A percentile compares a stretch with the other conserved stretches of the same genome.
Conservation (phyloP, 495 filamentous ascomycete species). For the Lepidopterella palustris region DNA sequence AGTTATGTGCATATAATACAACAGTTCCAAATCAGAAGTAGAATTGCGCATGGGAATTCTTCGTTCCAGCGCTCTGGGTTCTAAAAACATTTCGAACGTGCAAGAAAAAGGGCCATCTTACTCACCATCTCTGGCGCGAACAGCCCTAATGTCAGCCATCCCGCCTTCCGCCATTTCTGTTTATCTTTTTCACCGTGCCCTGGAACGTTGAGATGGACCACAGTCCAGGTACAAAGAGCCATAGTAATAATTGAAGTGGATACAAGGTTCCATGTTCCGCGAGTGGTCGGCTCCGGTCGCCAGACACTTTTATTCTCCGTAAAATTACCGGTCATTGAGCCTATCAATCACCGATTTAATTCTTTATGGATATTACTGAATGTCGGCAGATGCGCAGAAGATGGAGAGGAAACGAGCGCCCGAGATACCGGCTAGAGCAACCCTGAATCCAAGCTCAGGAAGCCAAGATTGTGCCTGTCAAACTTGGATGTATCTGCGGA, state of each 20-base stretch:
- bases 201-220: background rate
- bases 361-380: background rate
- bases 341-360: background rate
- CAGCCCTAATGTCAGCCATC: background rate
- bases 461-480: too few species aligned
- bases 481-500: too few species aligned
- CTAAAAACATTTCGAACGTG: too few species aligned
- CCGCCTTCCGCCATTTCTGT: background rate
- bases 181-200: background rate
- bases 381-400: conserved; percentile 2
- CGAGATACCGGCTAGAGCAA: too few species aligned
- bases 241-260: background rate
- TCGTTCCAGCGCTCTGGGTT: too few species aligned
- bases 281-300: background rate
- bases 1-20: too few species aligned
- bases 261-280: background rate
- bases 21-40: too few species aligned
- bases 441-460: too few species aligned
- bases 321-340: conserved; percentile 3
- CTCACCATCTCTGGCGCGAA: background rate
- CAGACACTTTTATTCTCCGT: background rate
- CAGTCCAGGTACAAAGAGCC: background rate
- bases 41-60: too few species aligned
- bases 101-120: too few species aligned
- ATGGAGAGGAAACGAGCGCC: too few species aligned